Conservation (phyloP, 805 yeast genomes). For the Lachancea cidri region DNA sequence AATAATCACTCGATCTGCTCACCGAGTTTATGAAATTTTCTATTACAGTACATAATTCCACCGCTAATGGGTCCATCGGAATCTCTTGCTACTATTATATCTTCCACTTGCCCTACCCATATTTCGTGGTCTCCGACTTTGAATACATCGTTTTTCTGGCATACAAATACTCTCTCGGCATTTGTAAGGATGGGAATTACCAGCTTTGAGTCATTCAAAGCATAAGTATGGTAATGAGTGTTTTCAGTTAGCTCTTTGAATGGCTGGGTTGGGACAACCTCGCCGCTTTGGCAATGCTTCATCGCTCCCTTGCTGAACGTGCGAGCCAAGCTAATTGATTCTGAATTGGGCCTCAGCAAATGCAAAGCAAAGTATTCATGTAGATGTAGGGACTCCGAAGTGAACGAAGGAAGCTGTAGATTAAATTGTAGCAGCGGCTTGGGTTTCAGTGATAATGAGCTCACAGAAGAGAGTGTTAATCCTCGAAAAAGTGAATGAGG, state of each 20-base stretch:
- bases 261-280: slow-evolving; percentile 43
- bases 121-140: slow-evolving; percentile 81
- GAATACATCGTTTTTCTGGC: slow-evolving; percentile 49
- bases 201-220: slow-evolving; percentile 16
- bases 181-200: slow-evolving; percentile 52
- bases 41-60: slow-evolving; percentile 61
- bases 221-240: slow-evolving; percentile 34
- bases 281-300: slow-evolving; percentile 26
- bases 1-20: slow-evolving; percentile 20
- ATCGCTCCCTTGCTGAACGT: slow-evolving; percentile 55
- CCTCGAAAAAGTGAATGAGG: slow-evolving; percentile 40
- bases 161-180: slow-evolving; percentile 58
- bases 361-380: slow-evolving; percentile 65
- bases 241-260: slow-evolving; percentile 39
- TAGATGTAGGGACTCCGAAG: slow-evolving; percentile 62
- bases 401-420: slow-evolving; percentile 78
- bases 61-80: slow-evolving; percentile 42
- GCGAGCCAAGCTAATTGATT: slow-evolving; percentile 56
- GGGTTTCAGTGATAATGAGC: slow-evolving; percentile 75
- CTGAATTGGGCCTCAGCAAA: slow-evolving; percentile 55
- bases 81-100: slow-evolving; percentile 37
- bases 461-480: slow-evolving; percentile 79
- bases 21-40: slow-evolving; percentile 53
- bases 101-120: slow-evolving; percentile 77
- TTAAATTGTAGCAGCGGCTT: slow-evolving; percentile 79